Evolutionary conservation across 257 asterid genomes (phyloP).

Genomic region (Galeopsis tetrahit): DNA sequence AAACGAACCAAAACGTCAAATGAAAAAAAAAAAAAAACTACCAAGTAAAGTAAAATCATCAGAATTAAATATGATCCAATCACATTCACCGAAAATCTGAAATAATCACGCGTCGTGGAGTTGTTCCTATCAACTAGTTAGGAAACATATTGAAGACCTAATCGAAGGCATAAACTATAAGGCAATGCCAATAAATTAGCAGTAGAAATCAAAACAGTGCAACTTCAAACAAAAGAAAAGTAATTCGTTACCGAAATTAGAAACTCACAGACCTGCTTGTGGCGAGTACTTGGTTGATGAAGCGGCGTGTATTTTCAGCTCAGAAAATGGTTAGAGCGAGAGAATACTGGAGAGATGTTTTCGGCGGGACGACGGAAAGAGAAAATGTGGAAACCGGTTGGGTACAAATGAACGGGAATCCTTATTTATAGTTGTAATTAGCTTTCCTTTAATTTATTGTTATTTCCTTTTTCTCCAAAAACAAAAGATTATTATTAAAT

Average conservation of each 20-base stretch:
- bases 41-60: slow-evolving; percentile 7
- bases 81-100: slow-evolving; percentile 10
- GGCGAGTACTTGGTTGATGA: slow-evolving; percentile 19
- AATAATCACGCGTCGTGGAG: background rate
- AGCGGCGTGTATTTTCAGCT: slow-evolving; percentile 12
- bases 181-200: slow-evolving; percentile 17
- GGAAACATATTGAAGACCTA: slow-evolving; percentile 14
- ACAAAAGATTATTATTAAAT: background rate
- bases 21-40: background rate
- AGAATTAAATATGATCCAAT: background rate
- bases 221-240: background rate
- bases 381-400: slow-evolving; percentile 16
- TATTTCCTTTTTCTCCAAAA: background rate
- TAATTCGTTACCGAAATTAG: background rate
- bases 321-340: slow-evolving; percentile 19
- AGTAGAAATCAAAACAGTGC: background rate
- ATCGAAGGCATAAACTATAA: background rate
- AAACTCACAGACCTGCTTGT: slow-evolving; percentile 12
- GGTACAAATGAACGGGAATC: slow-evolving; percentile 27
- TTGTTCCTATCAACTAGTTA: slow-evolving; percentile 15
- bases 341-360: slow-evolving; percentile 23
- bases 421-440: slow-evolving; percentile 28
- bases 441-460: background rate
- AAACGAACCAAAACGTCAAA: background rate
- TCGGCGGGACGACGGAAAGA: slow-evolving; percentile 21